phyloP scores from a whole-genome alignment of 2,329 filamentous ascomycete species.

The Rhynchosporium secalis region DNA sequence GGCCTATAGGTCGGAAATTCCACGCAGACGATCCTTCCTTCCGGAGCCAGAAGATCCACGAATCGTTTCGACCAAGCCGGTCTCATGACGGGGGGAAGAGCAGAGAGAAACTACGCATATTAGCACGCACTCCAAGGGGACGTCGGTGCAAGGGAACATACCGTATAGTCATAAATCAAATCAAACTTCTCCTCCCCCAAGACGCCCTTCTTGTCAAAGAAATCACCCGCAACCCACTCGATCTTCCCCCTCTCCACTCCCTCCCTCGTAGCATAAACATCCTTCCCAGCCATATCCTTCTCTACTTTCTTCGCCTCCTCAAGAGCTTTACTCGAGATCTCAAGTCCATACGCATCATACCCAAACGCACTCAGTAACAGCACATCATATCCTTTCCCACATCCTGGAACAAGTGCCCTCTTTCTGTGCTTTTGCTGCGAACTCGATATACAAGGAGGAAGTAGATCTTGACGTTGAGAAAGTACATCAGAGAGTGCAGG shows the following conservation, averaged over 20 bases:
- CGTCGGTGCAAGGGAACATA: conserved; percentile 39
- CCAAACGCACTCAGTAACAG: conserved; percentile 72
- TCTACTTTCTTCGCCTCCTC: conserved; percentile 23
- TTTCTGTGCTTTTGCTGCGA: conserved; percentile 45
- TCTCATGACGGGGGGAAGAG: conserved; percentile 55
- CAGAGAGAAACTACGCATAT: conserved; percentile 57
- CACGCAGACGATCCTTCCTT: conserved; percentile 61
- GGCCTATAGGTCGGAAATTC: conserved; percentile 78
- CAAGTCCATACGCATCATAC: conserved; percentile 75
- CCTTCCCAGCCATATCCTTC: conserved; percentile 39
- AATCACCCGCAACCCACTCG: conserved; percentile 63
- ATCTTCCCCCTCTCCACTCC: conserved; percentile 50
- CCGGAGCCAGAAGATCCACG: conserved; percentile 49
- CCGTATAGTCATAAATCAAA: conserved; percentile 64
- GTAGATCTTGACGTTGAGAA: conserved; percentile 47
- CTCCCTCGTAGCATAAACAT: conserved; percentile 46
- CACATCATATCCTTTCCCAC: conserved; percentile 80
- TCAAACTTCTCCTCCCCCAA: conserved; percentile 56
- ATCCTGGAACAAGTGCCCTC: conserved; percentile 74
- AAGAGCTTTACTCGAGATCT: conserved; percentile 42
- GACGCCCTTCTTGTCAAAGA: conserved; percentile 61
- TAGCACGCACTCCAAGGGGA: conserved; percentile 12
- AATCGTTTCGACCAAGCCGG: conserved; percentile 56
- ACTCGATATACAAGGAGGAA: conserved; percentile 32
- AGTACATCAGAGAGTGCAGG: conserved; percentile 56